These are phyloP conservation scores for Trichosporon asahii DNA, from an alignment of 1,284 basidiomycete genomes.

Conservation along the genomic window DNA sequence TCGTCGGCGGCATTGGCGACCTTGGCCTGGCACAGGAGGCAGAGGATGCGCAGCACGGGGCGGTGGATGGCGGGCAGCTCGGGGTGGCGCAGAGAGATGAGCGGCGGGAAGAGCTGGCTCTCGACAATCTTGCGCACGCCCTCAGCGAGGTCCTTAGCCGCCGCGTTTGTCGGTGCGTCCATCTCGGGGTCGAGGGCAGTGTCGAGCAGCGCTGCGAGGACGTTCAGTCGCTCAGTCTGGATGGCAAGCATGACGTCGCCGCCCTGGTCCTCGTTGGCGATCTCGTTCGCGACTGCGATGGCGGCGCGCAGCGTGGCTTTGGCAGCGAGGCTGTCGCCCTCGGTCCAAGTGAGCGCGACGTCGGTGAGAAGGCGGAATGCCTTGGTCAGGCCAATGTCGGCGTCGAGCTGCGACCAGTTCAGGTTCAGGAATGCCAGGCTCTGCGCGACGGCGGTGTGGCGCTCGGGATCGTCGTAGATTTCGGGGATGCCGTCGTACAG, in stretches of 20 bases:
- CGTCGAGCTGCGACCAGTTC: slow-evolving; percentile 74
- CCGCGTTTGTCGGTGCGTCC: slow-evolving; percentile 52
- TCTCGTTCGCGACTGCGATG: slow-evolving; percentile 62
- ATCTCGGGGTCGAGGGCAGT: slow-evolving; percentile 59
- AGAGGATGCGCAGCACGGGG: slow-evolving; percentile 72
- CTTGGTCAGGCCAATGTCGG: slow-evolving; percentile 68
- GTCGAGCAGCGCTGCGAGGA: slow-evolving; percentile 73
- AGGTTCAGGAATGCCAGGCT: slow-evolving; percentile 51
- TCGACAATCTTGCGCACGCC: slow-evolving; percentile 66
- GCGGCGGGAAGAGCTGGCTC: slow-evolving; percentile 70
- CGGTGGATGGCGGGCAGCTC: slow-evolving; percentile 71
- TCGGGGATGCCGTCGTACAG: slow-evolving; percentile 56
- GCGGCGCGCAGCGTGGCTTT: slow-evolving; percentile 61
- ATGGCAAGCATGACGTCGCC: slow-evolving; percentile 83
- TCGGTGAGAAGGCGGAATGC: slow-evolving; percentile 74
- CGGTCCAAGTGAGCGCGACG: slow-evolving; percentile 63
- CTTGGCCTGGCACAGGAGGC: slow-evolving; percentile 58
- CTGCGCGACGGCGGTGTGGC: slow-evolving; percentile 49
- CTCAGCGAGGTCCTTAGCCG: slow-evolving; percentile 58
- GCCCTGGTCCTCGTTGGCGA: slow-evolving; percentile 66
- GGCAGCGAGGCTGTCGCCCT: slow-evolving; percentile 59
- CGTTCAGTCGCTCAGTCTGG: slow-evolving; percentile 68
- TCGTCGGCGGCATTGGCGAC: slow-evolving; percentile 14
- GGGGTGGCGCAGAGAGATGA: slow-evolving; percentile 67
- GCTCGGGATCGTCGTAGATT: slow-evolving; percentile 38